Conservation (phyloP, 2,329 filamentous ascomycete species). For the Neonectria hederae region DNA sequence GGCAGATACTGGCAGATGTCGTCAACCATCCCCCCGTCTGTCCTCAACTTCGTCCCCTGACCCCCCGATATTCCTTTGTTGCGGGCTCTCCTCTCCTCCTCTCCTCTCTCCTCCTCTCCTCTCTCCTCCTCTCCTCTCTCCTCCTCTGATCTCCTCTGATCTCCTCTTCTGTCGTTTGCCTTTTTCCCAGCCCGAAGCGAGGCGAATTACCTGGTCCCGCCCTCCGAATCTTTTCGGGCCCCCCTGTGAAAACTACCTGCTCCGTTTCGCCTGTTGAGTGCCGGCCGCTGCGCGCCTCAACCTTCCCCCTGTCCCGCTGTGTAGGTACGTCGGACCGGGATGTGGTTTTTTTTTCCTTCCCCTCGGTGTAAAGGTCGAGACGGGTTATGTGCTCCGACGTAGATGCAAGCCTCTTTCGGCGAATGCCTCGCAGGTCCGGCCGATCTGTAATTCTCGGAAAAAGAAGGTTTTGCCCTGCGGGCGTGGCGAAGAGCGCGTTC, state of each 20-base stretch:
- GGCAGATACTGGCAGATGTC: background rate
- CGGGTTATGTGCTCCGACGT: background rate
- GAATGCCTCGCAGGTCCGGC: background rate
- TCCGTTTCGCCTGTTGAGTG: background rate
- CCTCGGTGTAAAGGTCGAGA: background rate
- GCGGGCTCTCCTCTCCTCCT: slow-evolving; percentile 28
- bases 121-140: no score
- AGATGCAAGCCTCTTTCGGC: background rate
- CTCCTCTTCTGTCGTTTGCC: background rate
- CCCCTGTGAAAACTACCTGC: background rate
- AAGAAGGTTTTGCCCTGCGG: slow-evolving; percentile 1
- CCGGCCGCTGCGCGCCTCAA: background rate
- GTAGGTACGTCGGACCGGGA: background rate
- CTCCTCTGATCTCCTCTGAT: background rate
- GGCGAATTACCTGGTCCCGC: slow-evolving; percentile 10
- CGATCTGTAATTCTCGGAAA: background rate
- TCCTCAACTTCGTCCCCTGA: slow-evolving; percentile 10
- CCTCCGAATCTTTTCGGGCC: slow-evolving; percentile 34
- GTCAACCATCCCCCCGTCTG: background rate
- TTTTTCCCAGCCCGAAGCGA: background rate
- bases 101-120: no score
- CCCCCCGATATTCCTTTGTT: slow-evolving; percentile 11
- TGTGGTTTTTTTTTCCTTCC: background rate
- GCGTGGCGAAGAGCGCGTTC: background rate
- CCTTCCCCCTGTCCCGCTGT: background rate